These are phyloP conservation scores for Gloeopeniophorella convolvens DNA, from an alignment of 768 basidiomycete genomes.

Conservation along the genomic window DNA sequence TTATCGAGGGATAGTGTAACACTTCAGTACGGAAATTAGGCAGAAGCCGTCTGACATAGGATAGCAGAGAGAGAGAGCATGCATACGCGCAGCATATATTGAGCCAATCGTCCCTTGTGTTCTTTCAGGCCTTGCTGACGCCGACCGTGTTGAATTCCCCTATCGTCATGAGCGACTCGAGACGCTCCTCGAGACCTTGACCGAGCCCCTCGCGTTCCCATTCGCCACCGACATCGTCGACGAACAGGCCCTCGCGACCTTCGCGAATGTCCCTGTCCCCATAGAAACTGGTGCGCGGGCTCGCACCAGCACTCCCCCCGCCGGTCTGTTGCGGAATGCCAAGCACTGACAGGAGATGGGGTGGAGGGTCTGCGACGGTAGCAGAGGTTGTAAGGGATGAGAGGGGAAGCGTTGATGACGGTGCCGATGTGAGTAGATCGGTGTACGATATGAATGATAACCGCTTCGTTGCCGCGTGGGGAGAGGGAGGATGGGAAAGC, in stretches of 20 bases:
- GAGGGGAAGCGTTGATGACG: conserved; percentile 63
- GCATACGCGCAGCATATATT: neutral
- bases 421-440: conserved; percentile 75
- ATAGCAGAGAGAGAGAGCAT: neutral
- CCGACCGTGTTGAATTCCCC: conserved; percentile 10
- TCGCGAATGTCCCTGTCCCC: conserved; percentile 17
- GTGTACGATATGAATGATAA: conserved; percentile 87
- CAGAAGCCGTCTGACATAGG: neutral
- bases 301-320: conserved; percentile 27
- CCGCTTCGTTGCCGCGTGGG: conserved; percentile 47
- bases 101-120: neutral
- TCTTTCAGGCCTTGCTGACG: conserved; percentile 15
- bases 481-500: conserved; percentile 42
- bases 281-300: conserved; percentile 21
- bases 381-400: conserved; percentile 65
- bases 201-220: conserved; percentile 87
- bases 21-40: conserved; percentile 12
- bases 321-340: conserved; percentile 32
- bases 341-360: conserved; percentile 63
- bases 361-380: conserved; percentile 51
- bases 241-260: conserved; percentile 25
- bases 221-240: conserved; percentile 72
- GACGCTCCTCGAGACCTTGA: conserved; percentile 71
- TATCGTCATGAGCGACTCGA: conserved; percentile 49
- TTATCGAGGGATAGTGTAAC: too few relatives aligned